Percentiles rank a stretch among this genome's conserved stretches.
Evolutionary conservation across 768 basidiomycete genomes (phyloP).

Genomic region (Tulasnella calospora): DNA sequence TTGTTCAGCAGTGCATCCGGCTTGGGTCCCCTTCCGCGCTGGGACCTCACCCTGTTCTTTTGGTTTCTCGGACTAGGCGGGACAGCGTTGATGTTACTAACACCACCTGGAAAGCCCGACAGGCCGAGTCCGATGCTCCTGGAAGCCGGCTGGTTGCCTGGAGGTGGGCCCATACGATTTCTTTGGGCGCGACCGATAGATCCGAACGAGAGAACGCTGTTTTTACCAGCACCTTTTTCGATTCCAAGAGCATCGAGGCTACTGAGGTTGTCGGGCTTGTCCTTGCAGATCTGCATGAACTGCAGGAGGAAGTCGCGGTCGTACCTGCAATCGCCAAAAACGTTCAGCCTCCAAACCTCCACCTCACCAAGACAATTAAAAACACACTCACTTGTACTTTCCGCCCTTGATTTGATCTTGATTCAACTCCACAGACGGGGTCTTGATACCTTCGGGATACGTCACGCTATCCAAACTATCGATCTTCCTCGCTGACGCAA

Average conservation of each 20-base stretch:
- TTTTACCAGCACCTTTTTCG: too few species aligned
- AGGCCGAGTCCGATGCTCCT: constrained; percentile 38
- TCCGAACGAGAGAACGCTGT: too few species aligned
- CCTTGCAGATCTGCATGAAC: too few species aligned
- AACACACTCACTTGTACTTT: constrained; percentile 66
- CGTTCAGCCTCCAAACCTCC: not conserved
- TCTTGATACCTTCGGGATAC: constrained; percentile 62
- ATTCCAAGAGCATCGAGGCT: too few species aligned
- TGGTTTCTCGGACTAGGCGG: too few species aligned
- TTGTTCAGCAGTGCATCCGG: constrained; percentile 85
- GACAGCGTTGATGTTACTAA: too few species aligned
- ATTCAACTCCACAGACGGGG: constrained; percentile 93
- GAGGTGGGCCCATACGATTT: not conserved
- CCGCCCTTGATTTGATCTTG: constrained; percentile 67
- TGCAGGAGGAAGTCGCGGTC: too few species aligned
- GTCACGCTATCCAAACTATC: constrained; percentile 58
- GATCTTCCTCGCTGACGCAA: constrained; percentile 80
- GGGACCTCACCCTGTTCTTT: constrained; percentile 65
- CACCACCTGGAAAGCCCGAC: constrained; percentile 30
- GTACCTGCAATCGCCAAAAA: too few species aligned
- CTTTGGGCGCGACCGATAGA: constrained; percentile 13
- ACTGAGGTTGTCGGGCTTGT: too few species aligned
- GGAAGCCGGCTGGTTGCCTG: constrained; percentile 49
- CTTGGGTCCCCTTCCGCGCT: constrained; percentile 65
- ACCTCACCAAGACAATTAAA: not conserved